Percentiles rank a stretch among this genome's conserved stretches.
Evolutionary conservation across 495 filamentous ascomycete genomes (phyloP).

Genomic region (Astrocystis sublimbata): DNA sequence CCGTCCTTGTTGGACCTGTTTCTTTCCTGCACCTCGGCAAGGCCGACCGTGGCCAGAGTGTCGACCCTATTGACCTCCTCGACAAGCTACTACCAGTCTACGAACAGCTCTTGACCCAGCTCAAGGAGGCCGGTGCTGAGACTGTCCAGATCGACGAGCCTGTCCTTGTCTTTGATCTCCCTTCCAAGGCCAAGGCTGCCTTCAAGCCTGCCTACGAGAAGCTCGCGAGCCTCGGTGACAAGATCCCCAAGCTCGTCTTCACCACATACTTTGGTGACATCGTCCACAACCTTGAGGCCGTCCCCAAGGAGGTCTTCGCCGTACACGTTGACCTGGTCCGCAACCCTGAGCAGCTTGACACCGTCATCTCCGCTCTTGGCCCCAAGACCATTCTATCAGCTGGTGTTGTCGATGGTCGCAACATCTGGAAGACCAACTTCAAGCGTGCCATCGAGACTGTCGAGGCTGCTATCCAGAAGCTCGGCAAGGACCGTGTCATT

Average conservation of each 20-base stretch:
- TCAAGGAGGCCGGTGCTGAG: constrained; percentile 95
- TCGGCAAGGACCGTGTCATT: constrained; percentile 94
- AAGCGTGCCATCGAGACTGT: constrained; percentile 84
- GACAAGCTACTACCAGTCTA: constrained; percentile 91
- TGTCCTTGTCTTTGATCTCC: constrained; percentile 88
- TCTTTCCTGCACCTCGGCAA: constrained; percentile 96
- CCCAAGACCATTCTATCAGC: constrained; percentile 84
- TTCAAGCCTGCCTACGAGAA: constrained; percentile 98
- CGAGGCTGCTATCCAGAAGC: constrained; percentile 84
- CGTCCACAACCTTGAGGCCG: constrained; percentile 93
- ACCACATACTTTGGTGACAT: constrained; percentile 99
- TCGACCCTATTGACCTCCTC: constrained; percentile 89
- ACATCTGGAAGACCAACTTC: constrained; percentile 99
- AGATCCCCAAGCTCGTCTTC: constrained; percentile 77
- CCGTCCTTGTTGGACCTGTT: constrained; percentile 92
- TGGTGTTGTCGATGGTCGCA: constrained; percentile 96
- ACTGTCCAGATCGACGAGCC: constrained; percentile 98
- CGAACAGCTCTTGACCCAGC: constrained; percentile 80
- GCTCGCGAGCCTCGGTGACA: constrained; percentile 70
- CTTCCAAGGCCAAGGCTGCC: constrained; percentile 83
- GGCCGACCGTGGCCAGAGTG: constrained; percentile 89
- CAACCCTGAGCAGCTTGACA: constrained; percentile 92
- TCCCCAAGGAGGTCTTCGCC: constrained; percentile 73
- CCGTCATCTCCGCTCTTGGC: constrained; percentile 73
- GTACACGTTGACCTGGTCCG: constrained; percentile 95